A percentile compares a stretch with the other conserved stretches of the same genome.
These are phyloP conservation scores for Hygrocybe coccinea DNA, from an alignment of 768 basidiomycete genomes.

Conservation along the genomic window DNA sequence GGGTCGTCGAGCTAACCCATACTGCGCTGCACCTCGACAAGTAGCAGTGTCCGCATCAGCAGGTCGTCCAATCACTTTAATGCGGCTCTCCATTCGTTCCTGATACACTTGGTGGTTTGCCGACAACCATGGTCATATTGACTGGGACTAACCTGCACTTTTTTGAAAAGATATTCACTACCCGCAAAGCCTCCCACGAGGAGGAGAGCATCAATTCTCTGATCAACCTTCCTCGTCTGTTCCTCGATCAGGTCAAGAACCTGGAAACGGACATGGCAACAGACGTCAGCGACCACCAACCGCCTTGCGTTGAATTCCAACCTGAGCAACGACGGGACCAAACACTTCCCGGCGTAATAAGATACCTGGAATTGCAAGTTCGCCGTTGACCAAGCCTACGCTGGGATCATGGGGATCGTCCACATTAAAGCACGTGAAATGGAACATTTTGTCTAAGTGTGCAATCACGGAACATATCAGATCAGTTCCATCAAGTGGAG, in stretches of 20 bases:
- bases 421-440: constrained; percentile 82
- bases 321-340: constrained; percentile 80
- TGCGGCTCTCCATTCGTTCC: constrained; percentile 62
- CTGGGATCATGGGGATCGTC: constrained; percentile 69
- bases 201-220: constrained; percentile 75
- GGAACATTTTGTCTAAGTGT: constrained; percentile 68
- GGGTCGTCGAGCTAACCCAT: constrained; percentile 70
- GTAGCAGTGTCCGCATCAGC: constrained; percentile 87
- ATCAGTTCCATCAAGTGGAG: neutral
- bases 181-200: constrained; percentile 89
- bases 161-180: constrained; percentile 77
- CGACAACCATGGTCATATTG: constrained; percentile 9
- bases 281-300: constrained; percentile 6
- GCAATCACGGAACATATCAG: no score
- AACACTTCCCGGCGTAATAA: constrained; percentile 82
- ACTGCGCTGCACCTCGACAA: constrained; percentile 80
- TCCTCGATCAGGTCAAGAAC: constrained; percentile 76
- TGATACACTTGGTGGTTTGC: constrained; percentile 26
- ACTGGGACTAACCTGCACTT: constrained; percentile 56
- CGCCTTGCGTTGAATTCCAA: constrained; percentile 26
- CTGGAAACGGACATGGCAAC: constrained; percentile 43
- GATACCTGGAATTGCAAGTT: constrained; percentile 77
- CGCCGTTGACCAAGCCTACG: constrained; percentile 77
- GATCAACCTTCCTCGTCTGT: constrained; percentile 61
- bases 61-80: constrained; percentile 76